Conservation (phyloP, 2,329 filamentous ascomycete genomes). For the Aspergillus sp. region DNA sequence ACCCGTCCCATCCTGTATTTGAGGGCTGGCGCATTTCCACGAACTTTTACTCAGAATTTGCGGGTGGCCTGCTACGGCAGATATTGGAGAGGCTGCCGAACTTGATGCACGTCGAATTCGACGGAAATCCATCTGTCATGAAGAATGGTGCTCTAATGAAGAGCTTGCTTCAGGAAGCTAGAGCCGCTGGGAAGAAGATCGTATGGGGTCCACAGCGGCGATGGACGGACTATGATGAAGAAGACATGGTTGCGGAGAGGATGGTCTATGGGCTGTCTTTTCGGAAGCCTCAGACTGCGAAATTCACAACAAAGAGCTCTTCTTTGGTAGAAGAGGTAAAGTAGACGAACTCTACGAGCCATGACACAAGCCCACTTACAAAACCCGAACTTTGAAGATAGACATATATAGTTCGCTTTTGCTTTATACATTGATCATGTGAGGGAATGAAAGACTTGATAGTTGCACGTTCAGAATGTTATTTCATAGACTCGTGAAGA, state of each 20-base stretch:
- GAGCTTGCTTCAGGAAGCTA: slow-evolving; percentile 48
- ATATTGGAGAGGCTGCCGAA: slow-evolving; percentile 56
- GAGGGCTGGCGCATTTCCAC: slow-evolving; percentile 61
- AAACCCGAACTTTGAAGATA: background rate
- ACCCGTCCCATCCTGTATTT: slow-evolving; percentile 59
- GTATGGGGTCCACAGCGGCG: slow-evolving; percentile 46
- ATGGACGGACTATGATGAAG: slow-evolving; percentile 40
- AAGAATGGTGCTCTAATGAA: slow-evolving; percentile 56
- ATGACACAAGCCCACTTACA: background rate
- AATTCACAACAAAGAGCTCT: background rate
- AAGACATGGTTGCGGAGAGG: slow-evolving; percentile 20
- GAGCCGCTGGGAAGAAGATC: slow-evolving; percentile 39
- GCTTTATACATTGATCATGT: background rate
- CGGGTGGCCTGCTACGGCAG: slow-evolving; percentile 53
- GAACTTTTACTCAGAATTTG: slow-evolving; percentile 63
- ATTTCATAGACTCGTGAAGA: slow-evolving; percentile 2
- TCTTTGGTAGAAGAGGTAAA: slow-evolving; percentile 5
- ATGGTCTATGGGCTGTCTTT: slow-evolving; percentile 20
- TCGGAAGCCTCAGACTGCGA: background rate
- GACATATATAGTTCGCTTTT: background rate
- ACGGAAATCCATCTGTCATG: slow-evolving; percentile 59
- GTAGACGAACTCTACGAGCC: background rate
- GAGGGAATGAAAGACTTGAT: background rate
- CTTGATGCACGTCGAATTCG: slow-evolving; percentile 58
- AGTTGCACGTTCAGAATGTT: background rate